Conservation (phyloP, 2,329 filamentous ascomycete species). For the Colletotrichum destructivum region DNA sequence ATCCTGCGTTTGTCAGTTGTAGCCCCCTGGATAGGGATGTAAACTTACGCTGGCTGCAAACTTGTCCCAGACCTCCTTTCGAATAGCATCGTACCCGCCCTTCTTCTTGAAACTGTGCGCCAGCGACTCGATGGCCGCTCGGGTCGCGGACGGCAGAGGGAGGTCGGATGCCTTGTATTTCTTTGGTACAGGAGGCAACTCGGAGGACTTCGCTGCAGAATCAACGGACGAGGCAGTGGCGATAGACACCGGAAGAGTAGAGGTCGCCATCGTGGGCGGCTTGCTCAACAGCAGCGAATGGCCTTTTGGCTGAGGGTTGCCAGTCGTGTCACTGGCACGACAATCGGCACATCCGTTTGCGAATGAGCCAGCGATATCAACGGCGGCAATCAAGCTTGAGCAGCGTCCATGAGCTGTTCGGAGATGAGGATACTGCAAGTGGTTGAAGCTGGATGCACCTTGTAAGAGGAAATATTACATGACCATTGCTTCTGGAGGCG, state of each 20-base stretch:
- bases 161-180: slow-evolving; percentile 83
- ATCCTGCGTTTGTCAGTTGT: slow-evolving; percentile 63
- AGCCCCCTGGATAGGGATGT: neutral
- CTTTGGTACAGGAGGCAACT: slow-evolving; percentile 42
- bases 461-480: slow-evolving; percentile 16
- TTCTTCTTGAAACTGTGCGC: slow-evolving; percentile 90
- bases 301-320: slow-evolving; percentile 6
- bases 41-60: slow-evolving; percentile 77
- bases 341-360: slow-evolving; percentile 1
- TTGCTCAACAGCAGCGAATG: neutral
- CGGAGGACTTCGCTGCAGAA: slow-evolving; percentile 1
- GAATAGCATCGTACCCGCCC: slow-evolving; percentile 83
- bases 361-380: neutral
- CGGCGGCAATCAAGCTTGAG: neutral
- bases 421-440: neutral
- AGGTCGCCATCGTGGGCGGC: slow-evolving; percentile 26
- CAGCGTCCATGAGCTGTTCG: neutral
- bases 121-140: slow-evolving; percentile 80
- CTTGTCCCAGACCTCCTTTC: slow-evolving; percentile 83
- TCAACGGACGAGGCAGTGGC: slow-evolving; percentile 24
- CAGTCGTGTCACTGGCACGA: neutral
- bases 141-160: slow-evolving; percentile 80
- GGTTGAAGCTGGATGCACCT: neutral
- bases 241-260: slow-evolving; percentile 18
- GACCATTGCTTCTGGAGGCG: slow-evolving; percentile 26